Evolutionary conservation across 441 rosid species (phyloP), one percentile per base, ranked within the genome.

Genomic region (Pelargonium fulgidum): DNA sequence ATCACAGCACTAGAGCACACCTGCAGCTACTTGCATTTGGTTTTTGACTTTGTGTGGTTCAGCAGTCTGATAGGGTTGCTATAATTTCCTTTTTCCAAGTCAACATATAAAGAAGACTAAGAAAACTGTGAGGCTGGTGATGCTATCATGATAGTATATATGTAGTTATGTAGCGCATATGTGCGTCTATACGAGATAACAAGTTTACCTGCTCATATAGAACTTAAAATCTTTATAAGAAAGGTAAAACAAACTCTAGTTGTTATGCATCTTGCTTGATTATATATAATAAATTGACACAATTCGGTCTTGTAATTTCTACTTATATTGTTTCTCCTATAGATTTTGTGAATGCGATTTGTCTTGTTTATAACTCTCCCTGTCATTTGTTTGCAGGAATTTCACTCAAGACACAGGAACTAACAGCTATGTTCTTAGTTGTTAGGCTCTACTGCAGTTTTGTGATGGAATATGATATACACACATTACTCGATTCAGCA

Each of bases 401-500:
- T 58, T 94, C 99, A 19, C 84, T 94, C 77, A 94, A 94, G 76
- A 84, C 97, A 45, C 98, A 94, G 79, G 99, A 94, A 78, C 78
- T 94, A 65, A 94, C 99, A 44, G 99, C 99, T 26, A 84, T 94
- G 9, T 94, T 94, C 80, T 74, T 94, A 77, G 93, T 94, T 70
- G 92, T 87, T 50, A 87, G 99, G 78, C 72, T 94, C 70, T 91
- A 91, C 77, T 94, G 99, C 66, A 94, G 99, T 81, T 82, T 94
- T 73, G 97, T 91, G 9, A 94, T 94, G 99, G 99, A 94, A 76
- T 92, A 90, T 79, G 99, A 94, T 84, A 92, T 94, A 73, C 99
- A 94, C 70, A 94, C 99, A 14, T 0, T 94, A 62, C 92, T 94
- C 48, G 99, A 94, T 82, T 83, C 90, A 74, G 91, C 99, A 70